Evolutionary conservation across 2,329 filamentous ascomycete species (phyloP), one percentile per base, ranked within the genome.

Genomic region (Colletotrichum sojae): DNA sequence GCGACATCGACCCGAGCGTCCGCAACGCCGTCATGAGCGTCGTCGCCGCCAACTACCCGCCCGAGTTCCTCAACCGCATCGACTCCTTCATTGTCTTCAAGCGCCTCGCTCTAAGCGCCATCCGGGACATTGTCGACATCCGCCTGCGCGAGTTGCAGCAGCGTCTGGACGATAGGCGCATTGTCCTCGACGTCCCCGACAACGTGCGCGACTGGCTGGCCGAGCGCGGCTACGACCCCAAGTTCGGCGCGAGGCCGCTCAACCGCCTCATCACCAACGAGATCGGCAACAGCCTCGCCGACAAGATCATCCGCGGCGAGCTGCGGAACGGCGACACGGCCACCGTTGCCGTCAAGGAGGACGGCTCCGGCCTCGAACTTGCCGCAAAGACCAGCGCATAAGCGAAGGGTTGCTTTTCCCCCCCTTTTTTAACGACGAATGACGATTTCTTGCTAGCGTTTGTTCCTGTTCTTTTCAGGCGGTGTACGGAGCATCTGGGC

Each of bases 31-130:
- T 98, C 62, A 94, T 98, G 90, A 93, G 97, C 75, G 90, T 97
- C 16, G 95, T 98, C 1, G 86, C 91, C 18, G 80, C 85, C 9
- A 85, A 83, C 59, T 91, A 98, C 78, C 90, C 95, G 5, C 96
- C 96, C 3, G 96, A 98, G 78, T 99, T 98, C 85, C 88, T 98
- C 72, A 98, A 99, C 83, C 90, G 96, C 20, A 94, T 98, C 71
- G 95, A 98, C 80, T 95, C 97, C 70, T 98, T 98, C 83, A 98
- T 98, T 78, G 84, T 98, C 76, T 98, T 98, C 86, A 95, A 95
- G 81, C 89, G 95, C 9, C 88, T 98, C 2, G 93, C 94, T 1
- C 87, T 87, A 36, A 84, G 86, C 18, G 95, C 95, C 16, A 87
- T 98, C 65, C 88, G 94, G 36, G 95, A 97, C 76, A 98, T 98